These are phyloP conservation scores for Suillus bovinus DNA, from an alignment of 768 basidiomycete species.

Conservation along the genomic window DNA sequence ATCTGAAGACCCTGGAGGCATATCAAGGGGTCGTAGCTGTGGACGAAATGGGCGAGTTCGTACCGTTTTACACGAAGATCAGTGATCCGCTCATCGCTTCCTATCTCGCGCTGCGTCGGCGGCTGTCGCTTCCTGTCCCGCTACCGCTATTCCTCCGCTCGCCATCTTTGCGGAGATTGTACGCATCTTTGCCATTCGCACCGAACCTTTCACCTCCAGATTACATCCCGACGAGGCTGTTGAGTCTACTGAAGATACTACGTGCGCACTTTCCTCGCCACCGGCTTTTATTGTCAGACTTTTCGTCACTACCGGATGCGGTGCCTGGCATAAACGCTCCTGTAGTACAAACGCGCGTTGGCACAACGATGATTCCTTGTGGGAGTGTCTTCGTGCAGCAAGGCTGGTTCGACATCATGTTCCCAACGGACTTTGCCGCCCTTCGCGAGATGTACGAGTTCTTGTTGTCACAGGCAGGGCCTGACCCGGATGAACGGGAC, in stretches of 20 bases:
- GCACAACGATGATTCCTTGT: conserved; percentile 84
- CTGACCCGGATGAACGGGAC: conserved; percentile 15
- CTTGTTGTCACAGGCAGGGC: conserved; percentile 58
- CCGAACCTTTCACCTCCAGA: conserved; percentile 87
- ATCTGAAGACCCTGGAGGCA: conserved; percentile 74
- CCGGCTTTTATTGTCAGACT: conserved; percentile 93
- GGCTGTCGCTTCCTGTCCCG: conserved; percentile 57
- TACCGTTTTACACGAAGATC: conserved; percentile 78
- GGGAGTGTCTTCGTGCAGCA: conserved; percentile 89
- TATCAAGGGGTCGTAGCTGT: conserved; percentile 83
- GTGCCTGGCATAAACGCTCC: conserved; percentile 71
- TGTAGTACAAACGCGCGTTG: conserved; percentile 93
- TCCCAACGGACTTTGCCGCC: conserved; percentile 87
- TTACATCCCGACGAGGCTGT: conserved; percentile 89
- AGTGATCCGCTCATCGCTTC: conserved; percentile 82
- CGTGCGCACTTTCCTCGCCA: conserved; percentile 87
- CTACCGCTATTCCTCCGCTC: conserved; percentile 58
- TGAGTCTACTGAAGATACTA: conserved; percentile 81
- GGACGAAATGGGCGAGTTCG: conserved; percentile 79
- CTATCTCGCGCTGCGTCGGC: conserved; percentile 69
- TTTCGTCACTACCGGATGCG: conserved; percentile 83
- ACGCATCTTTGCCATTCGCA: conserved; percentile 77
- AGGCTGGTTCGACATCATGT: conserved; percentile 98
- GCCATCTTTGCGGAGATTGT: conserved; percentile 60
- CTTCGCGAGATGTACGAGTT: conserved; percentile 91